Percentiles rank a stretch among this genome's conserved stretches.
phyloP scores from a whole-genome alignment of 108 stramenopile species.

The Cylindrotheca closterium region DNA sequence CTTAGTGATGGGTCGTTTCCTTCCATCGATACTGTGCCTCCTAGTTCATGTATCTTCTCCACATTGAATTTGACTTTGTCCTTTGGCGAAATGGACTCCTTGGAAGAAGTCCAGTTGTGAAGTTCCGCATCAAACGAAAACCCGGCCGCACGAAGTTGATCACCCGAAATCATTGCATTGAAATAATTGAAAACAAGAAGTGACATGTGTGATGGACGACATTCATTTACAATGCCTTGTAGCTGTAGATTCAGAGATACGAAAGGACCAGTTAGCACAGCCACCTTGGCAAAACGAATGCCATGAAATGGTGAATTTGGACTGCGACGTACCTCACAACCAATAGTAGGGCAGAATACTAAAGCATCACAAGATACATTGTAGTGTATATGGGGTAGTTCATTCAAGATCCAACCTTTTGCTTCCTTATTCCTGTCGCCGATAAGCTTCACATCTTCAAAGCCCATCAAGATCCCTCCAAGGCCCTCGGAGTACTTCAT shows the following conservation, averaged over 20 bases:
- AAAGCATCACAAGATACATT: conserved; percentile 44
- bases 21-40: conserved; percentile 50
- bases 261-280: background rate
- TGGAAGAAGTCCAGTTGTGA: conserved; percentile 36
- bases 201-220: conserved; percentile 55
- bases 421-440: conserved; percentile 22
- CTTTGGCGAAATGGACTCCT: conserved; percentile 18
- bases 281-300: too few species aligned
- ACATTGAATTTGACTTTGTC: conserved; percentile 39
- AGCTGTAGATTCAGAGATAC: conserved; percentile 13
- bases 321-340: conserved; percentile 33
- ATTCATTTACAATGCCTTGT: conserved; percentile 52
- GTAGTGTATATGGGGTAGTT: conserved; percentile 63
- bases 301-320: too few species aligned
- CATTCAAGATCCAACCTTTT: conserved; percentile 49
- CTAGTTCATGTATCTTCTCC: conserved; percentile 44
- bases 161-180: conserved; percentile 60
- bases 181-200: conserved; percentile 53
- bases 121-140: conserved; percentile 40
- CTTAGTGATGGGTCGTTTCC: conserved; percentile 29
- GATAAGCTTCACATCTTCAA: conserved; percentile 33
- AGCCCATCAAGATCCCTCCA: conserved; percentile 50
- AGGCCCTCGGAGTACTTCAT: conserved; percentile 50
- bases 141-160: conserved; percentile 39
- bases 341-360: conserved; percentile 43